Percentiles rank a stretch among this genome's conserved stretches.
These are phyloP conservation scores for Alternaria arbusti DNA, from an alignment of 2,329 filamentous ascomycete species.

Conservation along the genomic window DNA sequence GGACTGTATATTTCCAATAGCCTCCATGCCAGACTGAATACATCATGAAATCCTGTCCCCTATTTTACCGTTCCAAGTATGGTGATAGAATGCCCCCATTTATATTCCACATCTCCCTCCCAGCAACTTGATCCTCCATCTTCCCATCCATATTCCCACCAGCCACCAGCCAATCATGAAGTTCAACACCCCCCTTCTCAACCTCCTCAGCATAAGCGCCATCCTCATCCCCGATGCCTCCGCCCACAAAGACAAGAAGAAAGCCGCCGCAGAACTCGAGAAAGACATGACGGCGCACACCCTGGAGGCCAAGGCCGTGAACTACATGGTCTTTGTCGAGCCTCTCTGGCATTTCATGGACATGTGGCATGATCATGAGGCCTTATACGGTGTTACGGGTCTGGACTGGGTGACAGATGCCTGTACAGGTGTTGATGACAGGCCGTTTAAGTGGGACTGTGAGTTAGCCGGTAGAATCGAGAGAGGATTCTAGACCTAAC, in stretches of 20 bases:
- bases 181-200: background rate
- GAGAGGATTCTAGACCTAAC: background rate
- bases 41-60: background rate
- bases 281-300: background rate
- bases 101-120: background rate
- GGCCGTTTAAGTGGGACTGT: conserved; percentile 1
- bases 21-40: background rate
- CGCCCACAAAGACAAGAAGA: background rate
- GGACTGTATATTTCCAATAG: background rate
- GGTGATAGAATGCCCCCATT: background rate
- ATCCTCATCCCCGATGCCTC: background rate
- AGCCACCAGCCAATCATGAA: background rate
- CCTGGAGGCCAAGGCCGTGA: background rate
- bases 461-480: background rate
- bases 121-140: background rate
- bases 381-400: background rate
- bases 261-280: background rate
- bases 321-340: background rate
- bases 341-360: background rate
- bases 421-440: background rate
- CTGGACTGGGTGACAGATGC: background rate
- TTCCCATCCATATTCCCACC: background rate
- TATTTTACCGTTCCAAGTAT: background rate
- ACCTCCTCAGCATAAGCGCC: background rate
- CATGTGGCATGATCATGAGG: background rate